Conservation (phyloP, 164 flowering plant species). For the Macadamia integrifolia region DNA sequence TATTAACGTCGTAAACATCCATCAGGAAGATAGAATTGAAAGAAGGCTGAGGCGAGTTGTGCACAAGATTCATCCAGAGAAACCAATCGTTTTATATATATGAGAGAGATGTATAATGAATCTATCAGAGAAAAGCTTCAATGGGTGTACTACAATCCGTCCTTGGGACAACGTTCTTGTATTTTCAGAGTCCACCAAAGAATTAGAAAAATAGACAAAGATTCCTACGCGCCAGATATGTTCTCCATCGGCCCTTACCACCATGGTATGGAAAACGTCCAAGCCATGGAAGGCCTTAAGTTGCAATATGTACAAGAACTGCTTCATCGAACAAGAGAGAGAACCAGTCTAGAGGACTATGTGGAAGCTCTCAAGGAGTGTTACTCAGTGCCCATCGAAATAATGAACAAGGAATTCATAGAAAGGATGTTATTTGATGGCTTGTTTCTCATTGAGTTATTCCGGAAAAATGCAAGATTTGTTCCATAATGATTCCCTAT, state of each 20-base stretch:
- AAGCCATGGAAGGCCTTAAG: constrained; percentile 3
- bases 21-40: too few relatives aligned
- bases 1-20: too few relatives aligned
- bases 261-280: neutral
- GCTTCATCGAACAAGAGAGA: neutral
- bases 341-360: neutral
- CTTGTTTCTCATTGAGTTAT: constrained; percentile 28
- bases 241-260: constrained; percentile 1
- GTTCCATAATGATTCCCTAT: constrained; percentile 39
- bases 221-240: neutral
- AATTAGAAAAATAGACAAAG: neutral
- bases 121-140: neutral
- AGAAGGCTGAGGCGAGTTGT: too few relatives aligned
- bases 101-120: too few relatives aligned
- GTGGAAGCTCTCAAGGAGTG: neutral
- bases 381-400: neutral
- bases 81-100: too few relatives aligned
- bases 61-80: too few relatives aligned
- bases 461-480: constrained; percentile 7
- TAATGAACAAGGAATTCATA: neutral
- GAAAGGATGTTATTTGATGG: neutral
- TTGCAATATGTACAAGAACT: neutral
- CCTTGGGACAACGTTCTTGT: neutral
- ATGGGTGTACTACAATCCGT: too few relatives aligned
- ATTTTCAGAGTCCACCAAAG: neutral